These are phyloP conservation scores for Trichoderma brevicompactum DNA, from an alignment of 2,329 filamentous ascomycete species.

Conservation along the genomic window DNA sequence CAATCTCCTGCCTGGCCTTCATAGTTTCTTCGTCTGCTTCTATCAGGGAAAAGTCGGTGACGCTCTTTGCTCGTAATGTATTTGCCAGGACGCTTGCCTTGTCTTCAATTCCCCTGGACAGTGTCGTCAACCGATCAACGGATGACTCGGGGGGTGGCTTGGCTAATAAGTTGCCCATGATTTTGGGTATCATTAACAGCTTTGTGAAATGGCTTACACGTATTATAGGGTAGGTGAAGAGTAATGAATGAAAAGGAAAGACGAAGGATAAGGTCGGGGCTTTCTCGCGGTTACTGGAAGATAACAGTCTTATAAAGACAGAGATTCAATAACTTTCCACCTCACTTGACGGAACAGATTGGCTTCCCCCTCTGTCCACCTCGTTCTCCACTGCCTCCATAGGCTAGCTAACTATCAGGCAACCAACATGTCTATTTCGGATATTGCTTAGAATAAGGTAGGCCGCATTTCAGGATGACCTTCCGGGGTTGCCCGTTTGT, in stretches of 20 bases:
- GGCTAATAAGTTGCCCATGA: conserved; percentile 20
- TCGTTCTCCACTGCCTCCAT: not conserved
- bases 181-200: not conserved
- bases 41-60: conserved; percentile 31
- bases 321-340: not conserved
- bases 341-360: not conserved
- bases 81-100: conserved; percentile 33
- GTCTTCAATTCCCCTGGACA: conserved; percentile 32
- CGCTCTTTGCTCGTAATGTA: conserved; percentile 30
- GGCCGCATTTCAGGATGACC: not conserved
- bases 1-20: conserved; percentile 32
- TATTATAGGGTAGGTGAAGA: not conserved
- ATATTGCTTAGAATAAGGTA: not conserved
- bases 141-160: conserved; percentile 22
- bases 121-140: conserved; percentile 29
- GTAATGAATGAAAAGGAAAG: not conserved
- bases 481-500: not conserved
- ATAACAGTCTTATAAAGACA: too few species aligned
- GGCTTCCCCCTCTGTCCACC: not conserved
- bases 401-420: not conserved
- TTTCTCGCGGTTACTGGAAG: too few species aligned
- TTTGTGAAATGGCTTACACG: not conserved
- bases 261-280: too few species aligned
- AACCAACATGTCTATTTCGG: not conserved
- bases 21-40: conserved; percentile 27